These are phyloP conservation scores for Colletotrichum melonis DNA, from an alignment of 2,329 filamentous ascomycete genomes.

Conservation along the genomic window DNA sequence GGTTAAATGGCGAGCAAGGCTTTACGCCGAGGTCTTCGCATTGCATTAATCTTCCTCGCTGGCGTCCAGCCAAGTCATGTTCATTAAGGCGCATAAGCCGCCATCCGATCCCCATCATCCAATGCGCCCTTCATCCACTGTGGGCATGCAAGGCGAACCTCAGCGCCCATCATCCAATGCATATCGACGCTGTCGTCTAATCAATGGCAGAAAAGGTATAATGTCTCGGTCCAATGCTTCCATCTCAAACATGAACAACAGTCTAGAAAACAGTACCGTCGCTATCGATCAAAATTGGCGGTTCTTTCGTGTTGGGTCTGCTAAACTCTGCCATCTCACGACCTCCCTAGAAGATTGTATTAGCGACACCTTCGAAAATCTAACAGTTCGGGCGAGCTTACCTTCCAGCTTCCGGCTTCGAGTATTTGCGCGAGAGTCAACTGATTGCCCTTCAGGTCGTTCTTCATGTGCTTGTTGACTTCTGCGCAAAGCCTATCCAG, in stretches of 20 bases:
- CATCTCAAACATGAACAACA: not conserved
- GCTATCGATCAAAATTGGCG: constrained; percentile 94
- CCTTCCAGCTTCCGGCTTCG: constrained; percentile 98
- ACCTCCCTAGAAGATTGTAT: constrained; percentile 71
- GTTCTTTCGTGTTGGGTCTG: constrained; percentile 94
- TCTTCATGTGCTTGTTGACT: constrained; percentile 69
- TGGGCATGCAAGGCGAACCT: not conserved
- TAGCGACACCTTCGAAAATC: not conserved
- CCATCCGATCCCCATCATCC: constrained; percentile 9
- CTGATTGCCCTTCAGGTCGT: constrained; percentile 74
- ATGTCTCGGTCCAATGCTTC: constrained; percentile 30
- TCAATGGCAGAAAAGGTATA: constrained; percentile 31
- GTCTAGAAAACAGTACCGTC: constrained; percentile 93
- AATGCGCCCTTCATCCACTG: constrained; percentile 19
- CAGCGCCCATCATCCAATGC: not conserved
- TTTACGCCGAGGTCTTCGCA: not conserved
- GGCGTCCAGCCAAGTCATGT: constrained; percentile 16
- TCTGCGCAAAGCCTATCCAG: constrained; percentile 59
- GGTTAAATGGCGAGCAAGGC: not conserved
- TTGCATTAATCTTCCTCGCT: constrained; percentile 12
- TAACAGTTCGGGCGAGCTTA: constrained; percentile 53
- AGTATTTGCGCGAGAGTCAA: constrained; percentile 88
- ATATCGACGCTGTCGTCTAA: constrained; percentile 9
- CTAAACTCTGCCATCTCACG: constrained; percentile 96
- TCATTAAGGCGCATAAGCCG: constrained; percentile 28